phyloP scores from a whole-genome alignment of 768 basidiomycete genomes.

The Chalciporus piperatus region DNA sequence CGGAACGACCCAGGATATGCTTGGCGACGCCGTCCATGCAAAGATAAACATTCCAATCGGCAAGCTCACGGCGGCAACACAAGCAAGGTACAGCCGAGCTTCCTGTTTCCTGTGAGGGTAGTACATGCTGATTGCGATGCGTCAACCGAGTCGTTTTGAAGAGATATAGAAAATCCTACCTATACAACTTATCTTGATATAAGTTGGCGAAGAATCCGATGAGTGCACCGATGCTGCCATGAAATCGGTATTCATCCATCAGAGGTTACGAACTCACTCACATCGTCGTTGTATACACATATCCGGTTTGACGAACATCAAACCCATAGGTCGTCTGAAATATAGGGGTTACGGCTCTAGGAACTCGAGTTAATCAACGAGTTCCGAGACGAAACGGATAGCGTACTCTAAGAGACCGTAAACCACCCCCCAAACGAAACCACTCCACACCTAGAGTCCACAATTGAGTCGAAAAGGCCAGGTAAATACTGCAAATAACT shows the following conservation, averaged over 20 bases:
- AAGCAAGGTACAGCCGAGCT: constrained; percentile 57
- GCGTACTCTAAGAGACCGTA: constrained; percentile 61
- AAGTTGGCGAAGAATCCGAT: constrained; percentile 44
- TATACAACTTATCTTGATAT: constrained; percentile 50
- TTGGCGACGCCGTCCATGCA: constrained; percentile 59
- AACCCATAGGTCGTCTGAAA: constrained; percentile 60
- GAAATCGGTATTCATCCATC: neutral
- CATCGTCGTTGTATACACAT: constrained; percentile 53
- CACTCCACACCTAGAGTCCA: constrained; percentile 52
- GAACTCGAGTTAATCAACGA: neutral
- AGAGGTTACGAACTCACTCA: constrained; percentile 25
- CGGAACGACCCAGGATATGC: constrained; percentile 58
- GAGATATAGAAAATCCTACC: constrained; percentile 27
- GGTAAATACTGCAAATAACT: constrained; percentile 17
- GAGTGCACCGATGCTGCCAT: constrained; percentile 47
- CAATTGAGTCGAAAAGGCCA: neutral
- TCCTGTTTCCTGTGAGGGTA: constrained; percentile 39
- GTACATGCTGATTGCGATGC: constrained; percentile 25
- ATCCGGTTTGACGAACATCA: constrained; percentile 55
- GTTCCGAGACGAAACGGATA: neutral
- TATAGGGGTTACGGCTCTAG: constrained; percentile 52
- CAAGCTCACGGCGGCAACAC: constrained; percentile 50
- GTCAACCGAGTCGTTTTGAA: constrained; percentile 8
- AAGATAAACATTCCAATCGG: constrained; percentile 66
- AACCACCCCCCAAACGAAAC: constrained; percentile 72